Base-by-base conservation (phyloP, 805 yeast species). In the Hanseniaspora pseudoguilliermondii region DNA sequence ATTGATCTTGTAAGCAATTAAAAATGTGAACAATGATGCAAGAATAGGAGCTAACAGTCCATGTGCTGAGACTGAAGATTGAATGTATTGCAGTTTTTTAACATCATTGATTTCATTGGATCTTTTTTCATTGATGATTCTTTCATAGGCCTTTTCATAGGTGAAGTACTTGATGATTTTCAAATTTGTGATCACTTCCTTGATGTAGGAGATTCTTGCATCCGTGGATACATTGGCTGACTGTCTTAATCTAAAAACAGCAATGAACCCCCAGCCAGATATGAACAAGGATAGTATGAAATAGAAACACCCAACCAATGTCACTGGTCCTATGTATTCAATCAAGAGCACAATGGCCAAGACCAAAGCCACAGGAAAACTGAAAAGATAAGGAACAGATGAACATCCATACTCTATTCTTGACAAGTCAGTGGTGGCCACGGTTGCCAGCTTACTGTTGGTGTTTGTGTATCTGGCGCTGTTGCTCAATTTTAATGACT, bases 91-190 rank as follows among this genome's bases (percentile, higher is more conserved):
- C 73, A 87, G 78, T 54, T 70, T 72, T 59, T 81, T 75, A 58
- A 90, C 76, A 51, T 73, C 71, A 4, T 63, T 61, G 77, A 86
- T 81, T 69, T 89, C 97, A 21, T 71, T 64, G 0, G 65, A 62
- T 65, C 97, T 78, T 29, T 79, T 73, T 13, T 72, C 74, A 16
- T 78, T 64, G 38, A 90, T 76, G 53, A 75, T 71, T 10, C 74
- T 66, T 54, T 75, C 74, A 65, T 87, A 90, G 0, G 96, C 89
- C 35, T 74, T 74, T 69, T 90, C 97, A 96, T 96, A 90, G 0
- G 95, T 86, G 66, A 89, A 90, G 66, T 78, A 85, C 71, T 90
- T 90, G 67, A 90, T 86, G 72, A 84, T 77, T 64, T 85, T 86
- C 75, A 90, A 78, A 60, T 84, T 81, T 64, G 78, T 81, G 60